A percentile compares a stretch with the other conserved stretches of the same genome.
phyloP scores from a whole-genome alignment of 164 flowering plant species.

The Warburgia ugandensis region DNA sequence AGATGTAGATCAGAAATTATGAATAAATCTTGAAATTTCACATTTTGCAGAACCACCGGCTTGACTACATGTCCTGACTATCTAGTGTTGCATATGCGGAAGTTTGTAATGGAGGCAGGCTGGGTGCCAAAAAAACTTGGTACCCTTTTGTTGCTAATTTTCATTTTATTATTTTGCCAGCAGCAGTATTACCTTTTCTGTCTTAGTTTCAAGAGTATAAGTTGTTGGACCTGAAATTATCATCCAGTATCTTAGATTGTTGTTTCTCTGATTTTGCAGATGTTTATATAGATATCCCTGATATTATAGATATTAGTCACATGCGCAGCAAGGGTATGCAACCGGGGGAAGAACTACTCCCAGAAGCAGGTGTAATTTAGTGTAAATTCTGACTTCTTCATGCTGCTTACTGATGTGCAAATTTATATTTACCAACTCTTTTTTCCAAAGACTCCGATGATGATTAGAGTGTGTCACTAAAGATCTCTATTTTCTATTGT shows the following conservation, averaged over 20 bases:
- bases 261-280: constrained; percentile 34
- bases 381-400: background rate
- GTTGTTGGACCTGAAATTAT: too few relatives aligned
- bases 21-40: background rate
- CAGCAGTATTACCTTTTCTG: background rate
- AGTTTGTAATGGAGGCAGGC: constrained; percentile 92
- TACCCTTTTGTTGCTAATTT: constrained; percentile 13
- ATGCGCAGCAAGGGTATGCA: constrained; percentile 96
- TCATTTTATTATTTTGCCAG: background rate
- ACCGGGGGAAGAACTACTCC: constrained; percentile 92
- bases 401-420: too few relatives aligned
- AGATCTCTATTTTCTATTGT: background rate
- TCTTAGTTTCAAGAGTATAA: background rate
- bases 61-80: constrained; percentile 93
- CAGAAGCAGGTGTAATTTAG: constrained; percentile 55
- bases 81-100: constrained; percentile 93
- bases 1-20: too few relatives aligned
- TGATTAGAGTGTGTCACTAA: too few relatives aligned
- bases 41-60: constrained; percentile 68
- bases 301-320: constrained; percentile 78
- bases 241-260: too few relatives aligned
- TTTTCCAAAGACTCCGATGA: background rate
- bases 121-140: constrained; percentile 99
- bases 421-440: too few relatives aligned
- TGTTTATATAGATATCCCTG: constrained; percentile 97